Evolutionary conservation across 176 grass and related monocot species (phyloP).

Genomic region (Ampelocalamus luodianensis): DNA sequence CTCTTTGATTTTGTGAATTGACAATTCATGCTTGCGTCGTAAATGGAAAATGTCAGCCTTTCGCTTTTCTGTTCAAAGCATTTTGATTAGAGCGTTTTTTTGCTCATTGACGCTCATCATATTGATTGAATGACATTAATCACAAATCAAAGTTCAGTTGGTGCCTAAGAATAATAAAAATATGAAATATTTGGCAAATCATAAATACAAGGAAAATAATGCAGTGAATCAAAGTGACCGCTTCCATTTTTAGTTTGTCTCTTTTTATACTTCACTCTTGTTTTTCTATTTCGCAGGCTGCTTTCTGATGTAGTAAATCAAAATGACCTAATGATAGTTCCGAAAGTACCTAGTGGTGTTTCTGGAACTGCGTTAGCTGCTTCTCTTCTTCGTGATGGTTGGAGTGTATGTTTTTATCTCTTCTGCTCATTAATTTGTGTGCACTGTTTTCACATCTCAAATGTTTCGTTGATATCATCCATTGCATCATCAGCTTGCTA

Average conservation of each 20-base stretch:
- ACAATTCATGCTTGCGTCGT: background rate
- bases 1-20: background rate
- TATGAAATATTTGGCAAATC: background rate
- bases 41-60: background rate
- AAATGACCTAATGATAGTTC: conserved; percentile 70
- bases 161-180: background rate
- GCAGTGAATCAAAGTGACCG: background rate
- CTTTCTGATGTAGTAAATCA: conserved; percentile 56
- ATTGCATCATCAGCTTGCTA: conserved; percentile 68
- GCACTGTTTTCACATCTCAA: conserved; percentile 35
- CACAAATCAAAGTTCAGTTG: background rate
- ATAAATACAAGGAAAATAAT: background rate
- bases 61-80: background rate
- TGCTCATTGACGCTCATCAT: background rate
- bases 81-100: background rate
- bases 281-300: conserved; percentile 52
- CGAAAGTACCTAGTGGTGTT: conserved; percentile 78
- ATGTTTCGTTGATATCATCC: conserved; percentile 39
- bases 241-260: background rate
- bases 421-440: conserved; percentile 17
- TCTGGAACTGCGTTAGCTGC: conserved; percentile 95
- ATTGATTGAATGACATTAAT: background rate
- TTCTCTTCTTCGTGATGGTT: conserved; percentile 93
- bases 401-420: conserved; percentile 73
- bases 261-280: background rate